A percentile compares a stretch with the other conserved stretches of the same genome.
Evolutionary conservation across 805 yeast genomes (phyloP).

Genomic region (Saccharomycopsis babjevae): DNA sequence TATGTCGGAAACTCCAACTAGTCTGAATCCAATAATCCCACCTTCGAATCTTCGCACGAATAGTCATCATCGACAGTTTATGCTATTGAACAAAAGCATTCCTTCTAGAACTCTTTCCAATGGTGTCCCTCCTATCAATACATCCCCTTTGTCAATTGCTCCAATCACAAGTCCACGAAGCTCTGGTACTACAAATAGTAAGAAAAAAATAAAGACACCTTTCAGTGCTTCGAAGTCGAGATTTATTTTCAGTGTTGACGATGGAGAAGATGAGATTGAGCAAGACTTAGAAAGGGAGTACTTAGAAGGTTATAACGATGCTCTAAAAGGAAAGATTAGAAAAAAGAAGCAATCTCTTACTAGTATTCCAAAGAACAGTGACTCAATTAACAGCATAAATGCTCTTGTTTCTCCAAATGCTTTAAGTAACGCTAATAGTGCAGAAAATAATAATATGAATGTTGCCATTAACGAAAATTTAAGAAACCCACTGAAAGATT

Average conservation of each 20-base stretch:
- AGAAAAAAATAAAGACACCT: conserved; percentile 13
- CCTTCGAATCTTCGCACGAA: not conserved
- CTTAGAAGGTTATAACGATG: conserved; percentile 66
- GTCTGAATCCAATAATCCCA: not conserved
- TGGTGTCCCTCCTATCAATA: not conserved
- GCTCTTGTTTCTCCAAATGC: conserved; percentile 7
- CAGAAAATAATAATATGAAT: not conserved
- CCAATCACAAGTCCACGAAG: not conserved
- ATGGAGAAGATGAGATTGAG: conserved; percentile 63
- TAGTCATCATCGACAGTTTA: conserved; percentile 10
- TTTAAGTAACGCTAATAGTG: not conserved
- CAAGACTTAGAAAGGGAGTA: conserved; percentile 50
- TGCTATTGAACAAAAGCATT: conserved; percentile 9
- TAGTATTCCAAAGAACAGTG: conserved; percentile 19
- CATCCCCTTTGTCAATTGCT: not conserved
- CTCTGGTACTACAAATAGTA: not conserved
- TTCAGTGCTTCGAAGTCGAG: conserved; percentile 15
- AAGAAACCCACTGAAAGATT: conserved; percentile 1
- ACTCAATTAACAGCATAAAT: not conserved
- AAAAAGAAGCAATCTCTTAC: conserved; percentile 21
- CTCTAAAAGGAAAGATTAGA: conserved; percentile 39
- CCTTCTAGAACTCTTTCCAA: conserved; percentile 1
- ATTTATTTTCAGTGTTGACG: conserved; percentile 66
- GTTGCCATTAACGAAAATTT: not conserved
- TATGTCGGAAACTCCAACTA: not conserved